phyloP scores from a whole-genome alignment of 768 basidiomycete species.

The Bullera alba region DNA sequence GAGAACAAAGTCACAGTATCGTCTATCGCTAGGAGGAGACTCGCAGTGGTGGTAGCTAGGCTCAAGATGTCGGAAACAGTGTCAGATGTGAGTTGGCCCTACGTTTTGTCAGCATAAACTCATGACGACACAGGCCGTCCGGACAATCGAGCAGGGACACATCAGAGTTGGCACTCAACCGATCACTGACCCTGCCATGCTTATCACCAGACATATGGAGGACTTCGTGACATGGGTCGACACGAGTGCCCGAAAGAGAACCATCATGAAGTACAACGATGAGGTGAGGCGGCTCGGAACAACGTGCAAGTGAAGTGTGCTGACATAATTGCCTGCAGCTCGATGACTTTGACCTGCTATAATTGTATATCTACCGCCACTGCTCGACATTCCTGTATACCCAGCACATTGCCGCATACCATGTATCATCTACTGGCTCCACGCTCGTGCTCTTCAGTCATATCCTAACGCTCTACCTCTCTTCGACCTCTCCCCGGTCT shows the following conservation, averaged over 20 bases:
- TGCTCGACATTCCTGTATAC: neutral
- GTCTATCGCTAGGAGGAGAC: slow-evolving; percentile 81
- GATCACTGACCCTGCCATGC: slow-evolving; percentile 89
- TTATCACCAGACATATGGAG: slow-evolving; percentile 96
- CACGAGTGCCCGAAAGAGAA: slow-evolving; percentile 91
- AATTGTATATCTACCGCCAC: slow-evolving; percentile 4
- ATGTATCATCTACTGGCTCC: neutral
- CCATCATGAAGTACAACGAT: slow-evolving; percentile 93
- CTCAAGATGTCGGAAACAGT: slow-evolving; percentile 94
- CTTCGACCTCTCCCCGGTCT: neutral
- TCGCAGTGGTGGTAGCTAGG: slow-evolving; percentile 87
- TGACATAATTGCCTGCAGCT: slow-evolving; percentile 52
- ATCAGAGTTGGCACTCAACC: slow-evolving; percentile 94
- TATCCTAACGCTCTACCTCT: neutral
- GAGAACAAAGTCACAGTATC: slow-evolving; percentile 92
- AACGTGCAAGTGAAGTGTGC: neutral
- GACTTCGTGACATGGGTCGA: slow-evolving; percentile 99
- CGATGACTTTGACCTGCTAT: slow-evolving; percentile 88
- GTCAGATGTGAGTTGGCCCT: slow-evolving; percentile 62
- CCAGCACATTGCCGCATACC: neutral
- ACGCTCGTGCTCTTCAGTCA: neutral
- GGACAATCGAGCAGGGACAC: slow-evolving; percentile 97
- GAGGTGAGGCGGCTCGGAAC: slow-evolving; percentile 55
- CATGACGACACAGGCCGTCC: slow-evolving; percentile 63
- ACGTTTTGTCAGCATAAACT: neutral